phyloP scores from a whole-genome alignment of 495 filamentous ascomycete species.

The Hyaloscypha finlandica region DNA sequence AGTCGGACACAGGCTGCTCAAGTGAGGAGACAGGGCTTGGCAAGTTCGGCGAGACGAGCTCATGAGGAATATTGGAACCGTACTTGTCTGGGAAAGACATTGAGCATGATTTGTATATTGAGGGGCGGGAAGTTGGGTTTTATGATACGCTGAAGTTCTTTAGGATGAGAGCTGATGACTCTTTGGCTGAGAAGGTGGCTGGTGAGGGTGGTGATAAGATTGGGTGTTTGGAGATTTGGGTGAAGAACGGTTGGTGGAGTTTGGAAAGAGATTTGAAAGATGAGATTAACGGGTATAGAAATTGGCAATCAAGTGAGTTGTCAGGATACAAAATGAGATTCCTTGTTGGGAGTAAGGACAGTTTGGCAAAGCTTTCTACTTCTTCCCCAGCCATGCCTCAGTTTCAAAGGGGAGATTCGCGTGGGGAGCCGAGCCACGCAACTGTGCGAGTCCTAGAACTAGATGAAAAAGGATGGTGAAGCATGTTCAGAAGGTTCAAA shows the following conservation, averaged over 20 bases:
- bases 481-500: too few relatives aligned
- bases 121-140: slow-evolving; percentile 56
- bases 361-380: too few relatives aligned
- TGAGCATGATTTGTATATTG: slow-evolving; percentile 51
- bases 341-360: too few relatives aligned
- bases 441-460: too few relatives aligned
- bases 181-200: slow-evolving; percentile 16
- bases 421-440: too few relatives aligned
- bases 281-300: too few relatives aligned
- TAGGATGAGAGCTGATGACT: slow-evolving; percentile 30
- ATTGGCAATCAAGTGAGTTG: too few relatives aligned
- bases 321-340: too few relatives aligned
- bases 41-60: slow-evolving; percentile 32
- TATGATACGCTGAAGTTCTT: slow-evolving; percentile 53
- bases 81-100: slow-evolving; percentile 39
- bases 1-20: slow-evolving; percentile 37
- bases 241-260: slow-evolving; percentile 52
- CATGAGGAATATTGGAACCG: slow-evolving; percentile 50
- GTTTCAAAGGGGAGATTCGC: too few relatives aligned
- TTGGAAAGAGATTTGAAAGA: slow-evolving; percentile 31
- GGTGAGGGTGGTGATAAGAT: slow-evolving; percentile 48
- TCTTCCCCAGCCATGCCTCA: too few relatives aligned
- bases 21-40: slow-evolving; percentile 34
- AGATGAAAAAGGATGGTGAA: too few relatives aligned
- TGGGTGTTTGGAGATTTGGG: slow-evolving; percentile 55